phyloP scores from a whole-genome alignment of 495 filamentous ascomycete species.

The Penicillium cataractarum region DNA sequence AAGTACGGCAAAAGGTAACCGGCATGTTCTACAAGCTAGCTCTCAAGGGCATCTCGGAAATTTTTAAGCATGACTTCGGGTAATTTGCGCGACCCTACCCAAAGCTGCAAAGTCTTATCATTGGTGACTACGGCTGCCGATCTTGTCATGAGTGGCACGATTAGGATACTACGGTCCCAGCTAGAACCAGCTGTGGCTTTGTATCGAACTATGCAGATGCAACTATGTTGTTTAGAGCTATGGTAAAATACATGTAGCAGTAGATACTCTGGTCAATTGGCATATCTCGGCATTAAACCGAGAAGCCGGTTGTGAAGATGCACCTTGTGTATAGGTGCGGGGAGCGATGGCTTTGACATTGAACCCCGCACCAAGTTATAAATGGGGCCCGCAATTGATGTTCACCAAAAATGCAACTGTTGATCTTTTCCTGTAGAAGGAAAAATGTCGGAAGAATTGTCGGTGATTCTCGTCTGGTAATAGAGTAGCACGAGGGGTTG shows the following conservation, averaged over 20 bases:
- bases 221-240: background rate
- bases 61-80: background rate
- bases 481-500: background rate
- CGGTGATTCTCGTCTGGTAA: background rate
- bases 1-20: too few species aligned
- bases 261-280: background rate
- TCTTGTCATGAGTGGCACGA: too few species aligned
- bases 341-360: conserved; percentile 6
- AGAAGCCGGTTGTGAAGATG: background rate
- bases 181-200: background rate
- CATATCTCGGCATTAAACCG: background rate
- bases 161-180: too few species aligned
- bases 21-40: background rate
- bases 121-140: too few species aligned
- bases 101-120: background rate
- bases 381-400: conserved; percentile 10
- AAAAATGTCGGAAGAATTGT: background rate
- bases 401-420: conserved; percentile 16
- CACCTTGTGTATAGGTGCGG: background rate
- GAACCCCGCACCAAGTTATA: conserved; percentile 10
- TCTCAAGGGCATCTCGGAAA: background rate
- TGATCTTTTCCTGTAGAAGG: conserved; percentile 12
- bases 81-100: background rate
- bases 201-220: background rate
- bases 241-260: background rate